phyloP scores from a whole-genome alignment of 2,329 filamentous ascomycete species.

The Plectosphaerella cucumerina region DNA sequence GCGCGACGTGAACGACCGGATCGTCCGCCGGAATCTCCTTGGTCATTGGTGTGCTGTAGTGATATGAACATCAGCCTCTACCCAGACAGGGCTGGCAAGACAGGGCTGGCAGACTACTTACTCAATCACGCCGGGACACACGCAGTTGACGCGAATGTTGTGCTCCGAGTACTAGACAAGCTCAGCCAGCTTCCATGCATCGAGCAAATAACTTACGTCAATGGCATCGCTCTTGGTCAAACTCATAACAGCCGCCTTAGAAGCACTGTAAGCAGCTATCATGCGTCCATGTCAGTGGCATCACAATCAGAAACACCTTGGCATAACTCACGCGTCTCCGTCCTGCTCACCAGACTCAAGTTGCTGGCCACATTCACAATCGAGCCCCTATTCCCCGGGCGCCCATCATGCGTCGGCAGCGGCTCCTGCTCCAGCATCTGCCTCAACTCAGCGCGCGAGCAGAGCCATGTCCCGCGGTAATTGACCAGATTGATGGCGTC shows the following conservation, averaged over 20 bases:
- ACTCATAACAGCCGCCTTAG: slow-evolving; percentile 39
- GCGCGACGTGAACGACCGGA: slow-evolving; percentile 26
- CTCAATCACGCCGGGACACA: slow-evolving; percentile 42
- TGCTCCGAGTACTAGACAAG: slow-evolving; percentile 35
- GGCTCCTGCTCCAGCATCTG: slow-evolving; percentile 40
- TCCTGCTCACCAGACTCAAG: slow-evolving; percentile 35
- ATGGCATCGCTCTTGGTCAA: slow-evolving; percentile 44
- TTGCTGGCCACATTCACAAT: slow-evolving; percentile 42
- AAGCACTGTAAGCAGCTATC: slow-evolving; percentile 38
- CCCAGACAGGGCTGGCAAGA: not conserved
- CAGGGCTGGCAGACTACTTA: slow-evolving; percentile 11
- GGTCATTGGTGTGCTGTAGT: slow-evolving; percentile 35
- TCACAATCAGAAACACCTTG: not conserved
- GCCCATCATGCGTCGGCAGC: slow-evolving; percentile 35
- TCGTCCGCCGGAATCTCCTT: slow-evolving; percentile 27
- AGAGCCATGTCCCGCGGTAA: slow-evolving; percentile 40
- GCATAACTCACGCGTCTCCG: slow-evolving; percentile 30
- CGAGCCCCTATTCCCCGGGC: slow-evolving; percentile 32
- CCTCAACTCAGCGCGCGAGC: slow-evolving; percentile 34
- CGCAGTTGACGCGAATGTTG: slow-evolving; percentile 39
- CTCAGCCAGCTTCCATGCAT: not conserved
- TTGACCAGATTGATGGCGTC: slow-evolving; percentile 37
- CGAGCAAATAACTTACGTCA: slow-evolving; percentile 25
- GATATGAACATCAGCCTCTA: not conserved
- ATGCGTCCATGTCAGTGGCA: not conserved